Evolutionary conservation across 345 rosid species (phyloP), one percentile per base, ranked within the genome.

Genomic region (Salix brachista): DNA sequence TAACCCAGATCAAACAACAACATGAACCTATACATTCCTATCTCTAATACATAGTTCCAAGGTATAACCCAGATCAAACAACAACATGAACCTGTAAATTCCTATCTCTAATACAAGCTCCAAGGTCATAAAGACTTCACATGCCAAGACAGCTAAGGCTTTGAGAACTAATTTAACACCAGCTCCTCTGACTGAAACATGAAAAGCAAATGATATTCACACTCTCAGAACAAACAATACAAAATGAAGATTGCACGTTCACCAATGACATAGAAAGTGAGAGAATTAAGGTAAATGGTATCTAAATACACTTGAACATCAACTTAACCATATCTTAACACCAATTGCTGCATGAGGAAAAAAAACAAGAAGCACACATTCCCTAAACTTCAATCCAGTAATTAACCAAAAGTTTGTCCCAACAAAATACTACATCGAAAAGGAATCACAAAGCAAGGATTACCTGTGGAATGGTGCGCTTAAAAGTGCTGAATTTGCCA

Each of bases 391-490:
- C 74, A 36, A 44, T 62, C 65, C 65, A 76, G n/a, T 19, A 70
- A 26, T 65, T 36, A 17, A 65, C 12, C 8, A 48, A 66, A 56
- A 28, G 32, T 58, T 48, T n/a, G 39, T 41, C 28, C 28, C 54
- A 81, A 42, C 56, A 26, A 0, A 21, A 17, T 6, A 36, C 30
- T 42, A 69, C 25, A 50, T 6, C 44, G 50, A 76, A 83, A 69
- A 36, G 58, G 14, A 37, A 73, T 69, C 39, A 75, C 75, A 69
- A 79, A 78, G 80, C 71, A 77, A 17, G 72, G 60, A 79, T 81
- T 90, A 96, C 99, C 98, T 94, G 99, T 11, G 99, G 99, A 84
- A 96, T 90, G 18, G 97, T 96, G 30, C 91, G 96, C 92, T 96
- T 96, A 86, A 96, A 94, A 82, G 97, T 88, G 80, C 97, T 92